phyloP scores from a whole-genome alignment of 805 yeast species.

The Monosporozyma aquatica region DNA sequence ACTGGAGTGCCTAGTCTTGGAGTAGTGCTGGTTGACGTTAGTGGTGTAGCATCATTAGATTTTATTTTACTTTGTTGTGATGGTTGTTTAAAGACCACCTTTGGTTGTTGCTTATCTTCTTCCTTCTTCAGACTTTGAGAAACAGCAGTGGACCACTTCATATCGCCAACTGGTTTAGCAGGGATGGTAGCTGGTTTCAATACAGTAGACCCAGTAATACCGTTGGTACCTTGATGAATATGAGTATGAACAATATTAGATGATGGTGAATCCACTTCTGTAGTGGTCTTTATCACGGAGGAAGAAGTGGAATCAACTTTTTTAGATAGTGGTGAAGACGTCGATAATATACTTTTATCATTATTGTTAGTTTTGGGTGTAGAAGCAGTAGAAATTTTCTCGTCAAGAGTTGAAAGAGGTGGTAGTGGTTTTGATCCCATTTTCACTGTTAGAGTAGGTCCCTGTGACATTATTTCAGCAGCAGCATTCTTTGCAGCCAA shows the following conservation, averaged over 20 bases:
- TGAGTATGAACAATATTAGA: slow-evolving; percentile 22
- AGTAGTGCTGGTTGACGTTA: slow-evolving; percentile 14
- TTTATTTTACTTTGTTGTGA: neutral
- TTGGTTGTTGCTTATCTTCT: slow-evolving; percentile 12
- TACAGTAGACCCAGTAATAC: slow-evolving; percentile 26
- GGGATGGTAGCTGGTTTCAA: slow-evolving; percentile 49
- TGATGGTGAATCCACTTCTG: slow-evolving; percentile 10
- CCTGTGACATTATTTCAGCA: slow-evolving; percentile 8
- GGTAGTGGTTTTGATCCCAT: slow-evolving; percentile 5
- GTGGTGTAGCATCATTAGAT: slow-evolving; percentile 8
- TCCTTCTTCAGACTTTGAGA: slow-evolving; percentile 29
- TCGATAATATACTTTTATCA: neutral
- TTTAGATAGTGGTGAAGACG: slow-evolving; percentile 14
- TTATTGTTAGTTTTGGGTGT: slow-evolving; percentile 1
- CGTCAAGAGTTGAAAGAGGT: neutral
- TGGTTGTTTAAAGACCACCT: neutral
- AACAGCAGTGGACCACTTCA: slow-evolving; percentile 51
- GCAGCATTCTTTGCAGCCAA: slow-evolving; percentile 22
- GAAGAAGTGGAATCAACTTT: slow-evolving; percentile 7
- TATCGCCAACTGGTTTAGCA: slow-evolving; percentile 42
- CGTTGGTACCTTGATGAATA: slow-evolving; percentile 27
- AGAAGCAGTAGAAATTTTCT: no score
- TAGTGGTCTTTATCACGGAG: slow-evolving; percentile 13
- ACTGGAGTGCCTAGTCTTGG: slow-evolving; percentile 13
- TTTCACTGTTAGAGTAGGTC: slow-evolving; percentile 10